Conservation (phyloP, 192 early-diverging fungal species). For the Gryganskiella cystojenkinii region DNA sequence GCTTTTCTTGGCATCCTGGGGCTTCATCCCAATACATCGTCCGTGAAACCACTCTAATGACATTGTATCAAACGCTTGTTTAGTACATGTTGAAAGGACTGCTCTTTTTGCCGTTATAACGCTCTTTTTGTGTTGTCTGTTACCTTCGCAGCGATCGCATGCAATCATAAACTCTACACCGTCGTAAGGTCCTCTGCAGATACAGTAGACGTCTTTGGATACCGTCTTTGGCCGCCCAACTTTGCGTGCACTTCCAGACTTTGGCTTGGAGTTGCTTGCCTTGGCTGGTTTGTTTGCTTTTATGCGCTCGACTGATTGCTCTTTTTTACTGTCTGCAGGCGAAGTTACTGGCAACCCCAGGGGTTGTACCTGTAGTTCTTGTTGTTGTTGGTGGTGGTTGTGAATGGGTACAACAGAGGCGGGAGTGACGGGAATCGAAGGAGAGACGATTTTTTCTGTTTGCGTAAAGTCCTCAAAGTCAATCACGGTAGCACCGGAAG, state of each 20-base stretch:
- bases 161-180: constrained; percentile 68
- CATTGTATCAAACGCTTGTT: too few relatives aligned
- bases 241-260: constrained; percentile 26
- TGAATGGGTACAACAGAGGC: background rate
- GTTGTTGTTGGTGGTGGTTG: background rate
- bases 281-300: constrained; percentile 1
- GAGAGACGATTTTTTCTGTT: background rate
- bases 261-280: constrained; percentile 23
- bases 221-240: constrained; percentile 41
- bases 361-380: too few relatives aligned
- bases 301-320: background rate
- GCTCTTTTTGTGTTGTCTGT: background rate
- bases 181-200: constrained; percentile 62
- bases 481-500: constrained; percentile 19
- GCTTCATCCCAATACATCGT: constrained; percentile 58
- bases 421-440: background rate
- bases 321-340: constrained; percentile 14
- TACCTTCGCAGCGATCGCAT: constrained; percentile 66
- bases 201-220: constrained; percentile 56
- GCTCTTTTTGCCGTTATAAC: background rate
- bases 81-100: too few relatives aligned
- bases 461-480: constrained; percentile 27
- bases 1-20: constrained; percentile 51
- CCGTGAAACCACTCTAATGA: constrained; percentile 70
- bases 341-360: background rate